Evolutionary conservation across 2,329 filamentous ascomycete species (phyloP).

Genomic region (Fusarium virguliforme): DNA sequence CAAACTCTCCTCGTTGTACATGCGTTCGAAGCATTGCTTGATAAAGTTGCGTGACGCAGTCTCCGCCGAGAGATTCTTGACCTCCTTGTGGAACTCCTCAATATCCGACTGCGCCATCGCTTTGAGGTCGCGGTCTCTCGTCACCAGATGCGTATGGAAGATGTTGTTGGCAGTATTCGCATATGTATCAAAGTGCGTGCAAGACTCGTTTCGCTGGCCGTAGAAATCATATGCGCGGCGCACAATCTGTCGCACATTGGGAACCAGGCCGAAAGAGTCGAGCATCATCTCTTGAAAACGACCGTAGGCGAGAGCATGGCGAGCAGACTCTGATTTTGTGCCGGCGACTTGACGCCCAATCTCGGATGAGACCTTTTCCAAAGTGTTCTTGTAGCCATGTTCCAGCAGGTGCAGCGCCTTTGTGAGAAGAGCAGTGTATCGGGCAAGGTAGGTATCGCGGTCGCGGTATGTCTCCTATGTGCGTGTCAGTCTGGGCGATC

Average conservation of each 20-base stretch:
- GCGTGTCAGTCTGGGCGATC: constrained; percentile 9
- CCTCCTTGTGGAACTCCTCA: constrained; percentile 69
- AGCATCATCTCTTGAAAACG: constrained; percentile 73
- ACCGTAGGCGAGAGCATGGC: constrained; percentile 73
- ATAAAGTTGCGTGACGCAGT: constrained; percentile 72
- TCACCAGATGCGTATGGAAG: constrained; percentile 68
- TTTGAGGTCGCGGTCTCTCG: constrained; percentile 69
- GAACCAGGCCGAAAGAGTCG: constrained; percentile 70
- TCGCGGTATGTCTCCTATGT: constrained; percentile 86
- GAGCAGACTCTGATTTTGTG: constrained; percentile 72
- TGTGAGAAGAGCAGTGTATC: constrained; percentile 86
- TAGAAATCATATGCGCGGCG: constrained; percentile 68
- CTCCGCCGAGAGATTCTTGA: constrained; percentile 66
- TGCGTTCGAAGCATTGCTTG: constrained; percentile 73
- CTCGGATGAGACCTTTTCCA: constrained; percentile 70
- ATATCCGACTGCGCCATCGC: constrained; percentile 69
- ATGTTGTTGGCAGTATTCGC: constrained; percentile 69
- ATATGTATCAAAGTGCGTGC: constrained; percentile 67
- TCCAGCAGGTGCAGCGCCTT: constrained; percentile 76
- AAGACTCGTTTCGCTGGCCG: constrained; percentile 62
- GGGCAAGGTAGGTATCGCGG: constrained; percentile 87
- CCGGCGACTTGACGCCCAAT: constrained; percentile 68
- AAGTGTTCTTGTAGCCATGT: constrained; percentile 68
- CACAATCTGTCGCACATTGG: constrained; percentile 70
- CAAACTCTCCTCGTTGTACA: constrained; percentile 69